Evolutionary conservation across 2,329 filamentous ascomycete genomes (phyloP), one percentile per base, ranked within the genome.

Genomic region (Ceratocystis huliohia): DNA sequence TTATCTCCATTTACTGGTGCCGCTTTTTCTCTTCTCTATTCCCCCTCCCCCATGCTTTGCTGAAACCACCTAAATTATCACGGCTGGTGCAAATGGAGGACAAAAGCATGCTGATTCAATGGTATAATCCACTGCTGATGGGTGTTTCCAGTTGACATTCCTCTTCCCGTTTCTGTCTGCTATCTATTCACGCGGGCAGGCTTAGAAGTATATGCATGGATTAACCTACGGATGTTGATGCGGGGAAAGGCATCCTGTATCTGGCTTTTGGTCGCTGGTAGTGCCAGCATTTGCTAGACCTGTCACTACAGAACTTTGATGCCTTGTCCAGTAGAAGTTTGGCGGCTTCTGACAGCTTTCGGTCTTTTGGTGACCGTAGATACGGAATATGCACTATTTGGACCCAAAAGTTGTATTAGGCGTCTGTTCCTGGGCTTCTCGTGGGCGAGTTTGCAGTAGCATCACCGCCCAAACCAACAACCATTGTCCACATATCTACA

Each of bases 91-190:
- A 57, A 33, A 30, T 30, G 53, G 25, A 33, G 37, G 37, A 13
- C 37, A 41, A 57, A 57, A 57, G 53, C 53, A 57, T 57, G 25
- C 53, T 57, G 53, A 57, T 57, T 57, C 53, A 57, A 13, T 33
- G 22, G 17, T 28, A 22, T 50, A 57, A 57, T 57, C 53, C 30
- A 5, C 1, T 57, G 53, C 53, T 57, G 53, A 57, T 57, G 53
- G 22, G 4, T 10, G 10, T 57, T 30, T 15, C 53, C 10, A 15
- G 3, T 57, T 17, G 28, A 33, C 53, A 57, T 57, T 57, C 53
- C 53, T 30, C 53, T 20, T 57, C 53, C 53, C 53, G 53, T 22
- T 30, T 22, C 15, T 57, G 10, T 57, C 22, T 57, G 30, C 53
- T 57, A 30, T 30, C 6, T 20, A 50, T 20, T 25, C 22, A 50